A percentile compares a stretch with the other conserved stretches of the same genome.
Evolutionary conservation across 768 basidiomycete genomes (phyloP).

Genomic region (Lactarius sanguifluus): DNA sequence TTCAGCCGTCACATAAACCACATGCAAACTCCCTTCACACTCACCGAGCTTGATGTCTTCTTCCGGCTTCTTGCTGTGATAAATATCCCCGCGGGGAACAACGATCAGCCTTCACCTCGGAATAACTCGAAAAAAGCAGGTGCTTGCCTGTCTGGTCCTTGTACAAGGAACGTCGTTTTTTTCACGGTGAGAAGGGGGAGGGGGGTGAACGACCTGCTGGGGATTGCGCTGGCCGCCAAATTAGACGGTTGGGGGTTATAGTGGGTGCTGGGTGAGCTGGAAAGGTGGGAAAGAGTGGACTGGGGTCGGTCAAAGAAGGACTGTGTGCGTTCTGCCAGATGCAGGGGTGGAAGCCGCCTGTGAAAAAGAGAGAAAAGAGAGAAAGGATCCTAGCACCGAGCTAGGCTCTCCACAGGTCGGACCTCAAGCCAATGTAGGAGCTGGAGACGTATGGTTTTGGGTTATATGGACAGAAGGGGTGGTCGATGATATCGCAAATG

Average conservation of each 20-base stretch:
- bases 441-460: conserved; percentile 27
- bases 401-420: conserved; percentile 25
- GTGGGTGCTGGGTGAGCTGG: conserved; percentile 25
- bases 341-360: conserved; percentile 24
- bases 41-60: conserved; percentile 20
- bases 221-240: conserved; percentile 15
- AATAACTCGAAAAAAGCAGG: conserved; percentile 5
- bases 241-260: conserved; percentile 13
- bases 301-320: conserved; percentile 30
- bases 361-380: conserved; percentile 14
- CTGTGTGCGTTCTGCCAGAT: conserved; percentile 28
- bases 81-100: conserved; percentile 22
- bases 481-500: conserved; percentile 20
- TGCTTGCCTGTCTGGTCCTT: conserved; percentile 10
- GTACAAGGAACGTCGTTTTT: conserved; percentile 3
- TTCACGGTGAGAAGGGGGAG: background rate
- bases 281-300: conserved; percentile 24
- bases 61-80: conserved; percentile 17
- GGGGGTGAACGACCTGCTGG: conserved; percentile 2
- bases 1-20: background rate
- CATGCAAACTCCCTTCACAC: background rate
- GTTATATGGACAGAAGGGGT: conserved; percentile 10
- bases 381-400: conserved; percentile 23
- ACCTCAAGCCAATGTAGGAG: conserved; percentile 30
- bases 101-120: conserved; percentile 20